Base-by-base conservation (phyloP, 805 yeast species). In the Saturnispora hagleri region DNA sequence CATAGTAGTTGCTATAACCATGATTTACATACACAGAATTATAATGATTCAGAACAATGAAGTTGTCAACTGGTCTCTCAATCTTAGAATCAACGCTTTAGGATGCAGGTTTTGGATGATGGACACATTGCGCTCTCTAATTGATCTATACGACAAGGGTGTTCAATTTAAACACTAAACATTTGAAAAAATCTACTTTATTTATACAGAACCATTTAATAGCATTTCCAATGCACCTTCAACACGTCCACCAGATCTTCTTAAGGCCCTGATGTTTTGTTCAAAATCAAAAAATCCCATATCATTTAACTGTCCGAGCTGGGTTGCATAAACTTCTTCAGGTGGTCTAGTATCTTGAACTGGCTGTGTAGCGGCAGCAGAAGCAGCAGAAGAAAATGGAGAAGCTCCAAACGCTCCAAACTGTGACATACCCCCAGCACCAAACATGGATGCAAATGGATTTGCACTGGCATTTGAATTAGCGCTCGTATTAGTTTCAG, bases 221-320 rank as follows among this genome's bases (percentile, higher is more conserved):
- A 90, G 72, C 50, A 88, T 86, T 68, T 91, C 97, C 48, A 91
- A 75, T 10, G 99, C 99, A 45, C 97, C 97, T 70, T 91, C 97
- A 26, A 91, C 97, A 56, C 90, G 87, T 8, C 99, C 99, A 34
- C 99, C 99, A 51, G 91, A 81, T 70, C 98, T 81, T 72, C 97
- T 81, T 61, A 93, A 76, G 1, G 98, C 98, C 28, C 81, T 82
- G 24, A 93, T 89, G 63, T 93, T 93, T 59, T 87, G 77, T 59
- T 91, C 98, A 64, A 91, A 91, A 59, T 91, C 97, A 58, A 79
- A 81, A 71, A 91, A 91, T 6, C 93, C 93, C 77, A 86, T 83
- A 62, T 86, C 91, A 63, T 84, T 86, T 60, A 84, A 71, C 63
- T 85, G 91, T 60, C 86, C 79, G 56, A 84, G 69, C 64, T 84